These are phyloP conservation scores for Phyllostachys edulis DNA, from an alignment of 176 grass and related monocot species.

Conservation along the genomic window DNA sequence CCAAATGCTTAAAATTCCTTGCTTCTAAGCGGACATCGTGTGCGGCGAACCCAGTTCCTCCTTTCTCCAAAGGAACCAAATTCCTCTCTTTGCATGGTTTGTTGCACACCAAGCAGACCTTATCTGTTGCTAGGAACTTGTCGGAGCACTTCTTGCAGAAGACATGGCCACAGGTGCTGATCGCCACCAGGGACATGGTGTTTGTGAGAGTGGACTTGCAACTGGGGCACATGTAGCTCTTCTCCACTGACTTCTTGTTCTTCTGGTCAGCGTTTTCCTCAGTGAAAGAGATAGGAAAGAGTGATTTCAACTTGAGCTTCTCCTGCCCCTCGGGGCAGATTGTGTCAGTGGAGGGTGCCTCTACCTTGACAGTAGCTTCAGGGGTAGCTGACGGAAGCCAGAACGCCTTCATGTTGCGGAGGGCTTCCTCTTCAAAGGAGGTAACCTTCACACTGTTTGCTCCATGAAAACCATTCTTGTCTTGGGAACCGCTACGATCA, in stretches of 20 bases:
- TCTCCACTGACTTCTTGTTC: constrained; percentile 58
- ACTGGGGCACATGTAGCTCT: constrained; percentile 89
- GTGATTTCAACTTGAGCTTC: constrained; percentile 80
- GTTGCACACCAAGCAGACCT: constrained; percentile 71
- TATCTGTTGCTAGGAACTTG: constrained; percentile 81
- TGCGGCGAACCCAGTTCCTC: constrained; percentile 84
- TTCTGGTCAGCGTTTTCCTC: constrained; percentile 59
- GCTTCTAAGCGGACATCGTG: constrained; percentile 75
- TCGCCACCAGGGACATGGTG: constrained; percentile 59
- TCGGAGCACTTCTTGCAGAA: constrained; percentile 96
- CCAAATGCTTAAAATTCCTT: constrained; percentile 86
- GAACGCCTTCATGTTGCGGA: constrained; percentile 97
- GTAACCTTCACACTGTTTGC: constrained; percentile 96
- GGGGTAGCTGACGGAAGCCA: constrained; percentile 99
- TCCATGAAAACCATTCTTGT: constrained; percentile 88
- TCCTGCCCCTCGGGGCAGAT: constrained; percentile 86
- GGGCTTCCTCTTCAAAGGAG: constrained; percentile 95
- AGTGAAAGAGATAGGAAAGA: constrained; percentile 77
- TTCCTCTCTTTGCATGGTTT: constrained; percentile 84
- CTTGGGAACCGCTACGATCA: constrained; percentile 39
- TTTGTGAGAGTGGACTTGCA: constrained; percentile 95
- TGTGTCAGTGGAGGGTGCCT: constrained; percentile 67
- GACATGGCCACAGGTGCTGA: constrained; percentile 91
- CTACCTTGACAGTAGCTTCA: constrained; percentile 58
- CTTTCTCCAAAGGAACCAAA: constrained; percentile 83